Conservation (phyloP, 352 stramenopile genomes). For the Globisporangium recalcitrans region DNA sequence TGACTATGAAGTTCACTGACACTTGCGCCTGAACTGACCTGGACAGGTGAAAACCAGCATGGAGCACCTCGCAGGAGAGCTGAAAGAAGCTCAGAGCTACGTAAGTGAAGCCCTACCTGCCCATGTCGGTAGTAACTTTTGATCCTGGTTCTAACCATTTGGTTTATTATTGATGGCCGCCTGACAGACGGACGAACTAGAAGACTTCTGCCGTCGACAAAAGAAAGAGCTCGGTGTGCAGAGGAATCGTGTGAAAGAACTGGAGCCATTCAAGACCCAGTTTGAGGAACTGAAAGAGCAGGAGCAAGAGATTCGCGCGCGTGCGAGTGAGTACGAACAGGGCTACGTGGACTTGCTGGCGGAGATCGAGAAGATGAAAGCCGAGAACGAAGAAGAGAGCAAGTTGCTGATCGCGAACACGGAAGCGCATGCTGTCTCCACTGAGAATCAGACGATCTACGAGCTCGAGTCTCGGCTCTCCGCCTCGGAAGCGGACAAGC, state of each 20-base stretch:
- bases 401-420: constrained; percentile 35
- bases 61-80: constrained; percentile 38
- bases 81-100: constrained; percentile 49
- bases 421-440: constrained; percentile 43
- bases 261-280: constrained; percentile 21
- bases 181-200: constrained; percentile 35
- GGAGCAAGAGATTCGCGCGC: constrained; percentile 30
- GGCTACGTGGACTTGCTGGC: constrained; percentile 51
- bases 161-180: not conserved
- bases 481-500: constrained; percentile 55
- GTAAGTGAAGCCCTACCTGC: constrained; percentile 16
- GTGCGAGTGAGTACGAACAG: constrained; percentile 63
- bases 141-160: not conserved
- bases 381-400: constrained; percentile 46
- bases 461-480: constrained; percentile 53
- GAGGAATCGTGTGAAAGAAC: constrained; percentile 24
- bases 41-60: constrained; percentile 26
- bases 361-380: constrained; percentile 46
- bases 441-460: constrained; percentile 51
- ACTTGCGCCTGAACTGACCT: too few relatives aligned
- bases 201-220: constrained; percentile 30
- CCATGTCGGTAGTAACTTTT: not conserved
- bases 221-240: constrained; percentile 32
- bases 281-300: constrained; percentile 37
- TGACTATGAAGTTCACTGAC: too few relatives aligned